These are phyloP conservation scores for Euphorbia schlechtendalii DNA, from an alignment of 441 rosid genomes.

Conservation along the genomic window DNA sequence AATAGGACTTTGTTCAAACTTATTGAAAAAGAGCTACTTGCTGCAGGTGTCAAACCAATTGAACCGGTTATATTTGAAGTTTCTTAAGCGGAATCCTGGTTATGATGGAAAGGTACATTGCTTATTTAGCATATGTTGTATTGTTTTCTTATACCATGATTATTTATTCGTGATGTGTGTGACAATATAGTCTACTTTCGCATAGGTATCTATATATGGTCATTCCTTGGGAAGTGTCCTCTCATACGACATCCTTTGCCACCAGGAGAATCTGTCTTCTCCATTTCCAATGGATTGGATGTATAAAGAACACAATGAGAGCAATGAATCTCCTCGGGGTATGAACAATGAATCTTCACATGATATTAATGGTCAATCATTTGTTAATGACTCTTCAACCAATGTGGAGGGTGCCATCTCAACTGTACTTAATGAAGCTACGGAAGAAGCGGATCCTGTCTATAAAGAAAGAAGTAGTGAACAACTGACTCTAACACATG, in stretches of 20 bases:
- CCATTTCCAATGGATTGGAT: conserved; percentile 80
- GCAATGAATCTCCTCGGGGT: conserved; percentile 30
- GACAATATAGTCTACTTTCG: conserved; percentile 14
- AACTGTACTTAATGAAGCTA: conserved; percentile 21
- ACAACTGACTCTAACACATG: conserved; percentile 24
- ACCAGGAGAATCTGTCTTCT: conserved; percentile 79
- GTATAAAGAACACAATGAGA: conserved; percentile 45
- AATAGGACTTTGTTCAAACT: background rate
- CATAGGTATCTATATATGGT: conserved; percentile 80
- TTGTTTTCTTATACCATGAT: conserved; percentile 15
- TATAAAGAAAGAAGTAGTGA: conserved; percentile 25
- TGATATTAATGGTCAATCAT: conserved; percentile 11
- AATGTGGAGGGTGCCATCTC: conserved; percentile 28
- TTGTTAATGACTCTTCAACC: conserved; percentile 23
- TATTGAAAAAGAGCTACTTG: conserved; percentile 15
- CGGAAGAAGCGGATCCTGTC: conserved; percentile 26
- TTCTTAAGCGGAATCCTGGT: conserved; percentile 82
- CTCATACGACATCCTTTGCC: conserved; percentile 94
- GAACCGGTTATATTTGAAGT: conserved; percentile 67
- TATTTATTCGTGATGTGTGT: conserved; percentile 1
- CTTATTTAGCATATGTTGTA: conserved; percentile 16
- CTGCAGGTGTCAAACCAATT: conserved; percentile 88
- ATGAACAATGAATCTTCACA: conserved; percentile 21
- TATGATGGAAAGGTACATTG: conserved; percentile 86
- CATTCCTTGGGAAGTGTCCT: conserved; percentile 97